Evolutionary conservation across 2,329 filamentous ascomycete genomes (phyloP).

Genomic region (Plectosphaerella cucumerina): DNA sequence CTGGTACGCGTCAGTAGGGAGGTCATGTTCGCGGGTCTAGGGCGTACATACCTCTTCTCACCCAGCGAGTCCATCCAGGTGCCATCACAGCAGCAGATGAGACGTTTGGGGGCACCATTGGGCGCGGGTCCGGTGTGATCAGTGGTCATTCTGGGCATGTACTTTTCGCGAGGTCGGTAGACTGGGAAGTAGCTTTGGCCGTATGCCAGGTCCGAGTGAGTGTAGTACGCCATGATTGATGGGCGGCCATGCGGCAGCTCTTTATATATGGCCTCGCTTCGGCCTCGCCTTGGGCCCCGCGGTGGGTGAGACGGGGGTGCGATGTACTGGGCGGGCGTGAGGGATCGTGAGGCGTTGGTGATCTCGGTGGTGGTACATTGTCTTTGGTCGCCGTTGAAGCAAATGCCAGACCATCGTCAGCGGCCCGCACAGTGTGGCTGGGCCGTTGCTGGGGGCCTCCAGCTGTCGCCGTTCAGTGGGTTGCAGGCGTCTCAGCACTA

Average conservation of each 20-base stretch:
- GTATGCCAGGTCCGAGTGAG: not conserved
- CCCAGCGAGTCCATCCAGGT: slow-evolving; percentile 25
- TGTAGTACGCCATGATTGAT: not conserved
- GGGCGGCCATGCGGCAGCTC: not conserved
- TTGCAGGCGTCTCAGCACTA: not conserved
- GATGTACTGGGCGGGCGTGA: not conserved
- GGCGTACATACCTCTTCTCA: not conserved
- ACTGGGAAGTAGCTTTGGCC: not conserved
- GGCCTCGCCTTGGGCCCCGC: too few relatives aligned
- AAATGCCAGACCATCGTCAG: not conserved
- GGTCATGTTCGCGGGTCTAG: not conserved
- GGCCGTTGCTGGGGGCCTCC: too few relatives aligned
- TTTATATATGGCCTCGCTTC: not conserved
- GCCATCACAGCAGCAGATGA: slow-evolving; percentile 31
- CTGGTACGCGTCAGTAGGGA: slow-evolving; percentile 6
- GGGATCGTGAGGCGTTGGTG: not conserved
- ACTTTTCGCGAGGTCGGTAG: not conserved
- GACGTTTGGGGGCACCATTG: slow-evolving; percentile 11
- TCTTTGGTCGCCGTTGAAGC: not conserved
- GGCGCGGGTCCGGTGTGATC: not conserved
- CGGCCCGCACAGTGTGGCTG: not conserved
- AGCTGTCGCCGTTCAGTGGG: not conserved
- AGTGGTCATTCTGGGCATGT: not conserved
- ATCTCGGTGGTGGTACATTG: too few relatives aligned
- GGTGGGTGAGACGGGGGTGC: not conserved